phyloP scores from a whole-genome alignment of 176 grass and related monocot species.

The Carex scoparia region DNA sequence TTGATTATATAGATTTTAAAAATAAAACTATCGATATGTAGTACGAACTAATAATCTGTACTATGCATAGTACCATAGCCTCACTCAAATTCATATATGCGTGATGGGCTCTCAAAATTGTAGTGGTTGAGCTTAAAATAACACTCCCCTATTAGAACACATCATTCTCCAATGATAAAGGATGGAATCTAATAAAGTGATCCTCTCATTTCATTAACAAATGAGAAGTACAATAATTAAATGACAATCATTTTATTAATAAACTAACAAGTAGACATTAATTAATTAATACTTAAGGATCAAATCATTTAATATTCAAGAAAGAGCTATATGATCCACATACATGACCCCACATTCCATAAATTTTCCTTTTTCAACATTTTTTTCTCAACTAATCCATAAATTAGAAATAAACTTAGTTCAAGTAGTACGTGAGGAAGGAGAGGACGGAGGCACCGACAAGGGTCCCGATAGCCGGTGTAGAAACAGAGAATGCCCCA shows the following conservation, averaged over 20 bases:
- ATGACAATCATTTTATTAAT: not conserved
- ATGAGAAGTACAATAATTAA: not conserved
- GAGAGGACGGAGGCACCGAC: slow-evolving; percentile 42
- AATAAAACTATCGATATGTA: too few species aligned
- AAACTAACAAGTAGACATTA: not conserved
- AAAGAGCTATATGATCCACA: slow-evolving; percentile 16
- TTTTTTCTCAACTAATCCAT: not conserved
- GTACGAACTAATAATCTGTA: too few species aligned
- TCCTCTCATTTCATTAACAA: not conserved
- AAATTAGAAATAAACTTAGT: slow-evolving; percentile 33
- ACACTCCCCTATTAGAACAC: not conserved
- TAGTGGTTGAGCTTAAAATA: too few species aligned
- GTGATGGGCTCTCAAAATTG: too few species aligned
- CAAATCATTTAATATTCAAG: slow-evolving; percentile 9
- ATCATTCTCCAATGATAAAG: not conserved
- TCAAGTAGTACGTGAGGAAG: slow-evolving; percentile 63
- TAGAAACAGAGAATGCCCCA: slow-evolving; percentile 19
- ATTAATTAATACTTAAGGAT: not conserved
- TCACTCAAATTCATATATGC: too few species aligned
- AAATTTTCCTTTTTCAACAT: not conserved
- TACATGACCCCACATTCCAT: not conserved
- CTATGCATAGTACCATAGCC: too few species aligned
- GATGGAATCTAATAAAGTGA: not conserved
- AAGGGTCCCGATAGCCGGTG: slow-evolving; percentile 39
- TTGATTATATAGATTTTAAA: too few species aligned